These are phyloP conservation scores for Ogataea hybrid DNA, from an alignment of 1,139 yeast species.

Conservation along the genomic window DNA sequence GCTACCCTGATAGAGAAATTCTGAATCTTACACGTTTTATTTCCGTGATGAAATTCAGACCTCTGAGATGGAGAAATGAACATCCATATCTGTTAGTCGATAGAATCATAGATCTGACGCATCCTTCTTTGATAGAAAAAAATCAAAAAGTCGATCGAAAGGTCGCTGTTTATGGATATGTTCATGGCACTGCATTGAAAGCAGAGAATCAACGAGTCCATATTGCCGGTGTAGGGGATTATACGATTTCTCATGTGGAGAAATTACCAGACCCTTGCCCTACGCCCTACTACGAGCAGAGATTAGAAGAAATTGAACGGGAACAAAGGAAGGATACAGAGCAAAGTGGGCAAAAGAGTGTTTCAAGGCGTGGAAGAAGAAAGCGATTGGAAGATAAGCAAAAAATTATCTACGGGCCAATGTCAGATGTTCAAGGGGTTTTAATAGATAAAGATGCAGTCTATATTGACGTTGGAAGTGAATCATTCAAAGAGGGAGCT, in stretches of 20 bases:
- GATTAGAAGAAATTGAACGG: constrained; percentile 73
- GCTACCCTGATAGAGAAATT: constrained; percentile 97
- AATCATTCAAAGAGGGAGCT: constrained; percentile 50
- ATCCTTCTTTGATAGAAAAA: constrained; percentile 74
- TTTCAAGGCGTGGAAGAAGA: constrained; percentile 61
- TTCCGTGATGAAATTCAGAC: constrained; percentile 97
- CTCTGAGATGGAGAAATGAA: constrained; percentile 97
- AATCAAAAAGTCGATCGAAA: constrained; percentile 85
- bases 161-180: constrained; percentile 88
- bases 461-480: constrained; percentile 80
- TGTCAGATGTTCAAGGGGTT: constrained; percentile 99
- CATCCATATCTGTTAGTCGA: constrained; percentile 94
- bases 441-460: constrained; percentile 97
- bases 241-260: constrained; percentile 71
- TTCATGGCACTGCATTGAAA: constrained; percentile 91
- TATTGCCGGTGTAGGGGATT: constrained; percentile 95
- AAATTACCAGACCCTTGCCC: constrained; percentile 98
- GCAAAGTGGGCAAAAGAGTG: constrained; percentile 54
- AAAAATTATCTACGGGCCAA: constrained; percentile 95
- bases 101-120: constrained; percentile 92
- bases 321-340: constrained; percentile 64
- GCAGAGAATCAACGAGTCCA: constrained; percentile 77
- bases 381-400: constrained; percentile 92
- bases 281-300: constrained; percentile 89
- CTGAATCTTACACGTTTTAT: constrained; percentile 88